Conservation (phyloP, 31 red algal species). For the Endocladia muricata region DNA sequence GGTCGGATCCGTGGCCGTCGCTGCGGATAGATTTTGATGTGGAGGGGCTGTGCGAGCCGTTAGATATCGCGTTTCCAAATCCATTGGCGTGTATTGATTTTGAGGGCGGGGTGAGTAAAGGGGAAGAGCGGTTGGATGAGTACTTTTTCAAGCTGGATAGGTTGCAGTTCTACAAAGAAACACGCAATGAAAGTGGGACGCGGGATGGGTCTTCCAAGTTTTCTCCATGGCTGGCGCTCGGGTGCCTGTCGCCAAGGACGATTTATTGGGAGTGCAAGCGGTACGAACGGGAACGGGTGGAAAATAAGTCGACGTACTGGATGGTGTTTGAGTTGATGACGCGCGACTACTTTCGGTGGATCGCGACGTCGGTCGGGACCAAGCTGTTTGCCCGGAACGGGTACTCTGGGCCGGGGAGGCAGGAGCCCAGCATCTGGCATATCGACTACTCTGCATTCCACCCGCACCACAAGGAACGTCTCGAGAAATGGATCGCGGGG, state of each 20-base stretch:
- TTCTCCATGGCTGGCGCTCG: slow-evolving; percentile 73
- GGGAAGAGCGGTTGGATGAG: slow-evolving; percentile 42
- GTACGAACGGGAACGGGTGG: slow-evolving; percentile 42
- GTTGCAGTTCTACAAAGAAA: slow-evolving; percentile 63
- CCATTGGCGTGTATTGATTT: slow-evolving; percentile 54
- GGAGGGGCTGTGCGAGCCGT: slow-evolving; percentile 53
- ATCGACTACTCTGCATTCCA: background rate
- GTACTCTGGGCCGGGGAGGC: slow-evolving; percentile 7
- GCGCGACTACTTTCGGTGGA: slow-evolving; percentile 78
- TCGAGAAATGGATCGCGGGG: slow-evolving; percentile 78
- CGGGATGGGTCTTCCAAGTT: slow-evolving; percentile 81
- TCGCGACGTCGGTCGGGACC: slow-evolving; percentile 53
- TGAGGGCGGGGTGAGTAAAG: slow-evolving; percentile 66
- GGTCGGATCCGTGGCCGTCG: slow-evolving; percentile 15
- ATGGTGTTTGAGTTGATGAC: slow-evolving; percentile 82
- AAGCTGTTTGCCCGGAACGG: slow-evolving; percentile 69
- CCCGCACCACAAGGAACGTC: slow-evolving; percentile 22
- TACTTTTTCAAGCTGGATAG: slow-evolving; percentile 47
- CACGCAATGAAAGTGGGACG: slow-evolving; percentile 49
- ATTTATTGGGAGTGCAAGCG: slow-evolving; percentile 60
- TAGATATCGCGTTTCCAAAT: slow-evolving; percentile 60
- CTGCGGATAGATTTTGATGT: slow-evolving; percentile 36
- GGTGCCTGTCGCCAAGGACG: slow-evolving; percentile 79
- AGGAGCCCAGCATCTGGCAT: slow-evolving; percentile 16
- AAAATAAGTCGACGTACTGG: slow-evolving; percentile 70